Conservation (phyloP, 148 eudicot species). For the Diospyros lotus region DNA sequence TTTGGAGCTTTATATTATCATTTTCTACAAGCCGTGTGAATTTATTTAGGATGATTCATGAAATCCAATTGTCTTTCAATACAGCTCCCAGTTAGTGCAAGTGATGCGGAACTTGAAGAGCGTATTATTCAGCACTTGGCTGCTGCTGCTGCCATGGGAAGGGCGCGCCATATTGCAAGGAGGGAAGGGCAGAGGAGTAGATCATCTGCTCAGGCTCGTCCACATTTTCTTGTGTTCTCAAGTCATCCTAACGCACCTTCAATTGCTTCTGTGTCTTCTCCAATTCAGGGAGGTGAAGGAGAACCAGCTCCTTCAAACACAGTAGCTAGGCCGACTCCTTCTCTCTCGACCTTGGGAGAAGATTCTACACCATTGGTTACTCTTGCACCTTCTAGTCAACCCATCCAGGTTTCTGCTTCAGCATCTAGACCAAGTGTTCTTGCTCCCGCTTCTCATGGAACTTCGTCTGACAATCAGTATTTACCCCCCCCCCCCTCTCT, state of each 20-base stretch:
- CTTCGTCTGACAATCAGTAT: conserved; percentile 65
- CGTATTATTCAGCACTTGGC: conserved; percentile 95
- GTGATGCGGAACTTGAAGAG: conserved; percentile 94
- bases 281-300: conserved; percentile 37
- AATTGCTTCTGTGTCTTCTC: conserved; percentile 35
- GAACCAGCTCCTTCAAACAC: conserved; percentile 36
- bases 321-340: conserved; percentile 33
- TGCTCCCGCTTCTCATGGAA: conserved; percentile 43
- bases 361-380: conserved; percentile 35
- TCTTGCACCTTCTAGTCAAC: conserved; percentile 37
- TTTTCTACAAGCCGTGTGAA: background rate
- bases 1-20: background rate
- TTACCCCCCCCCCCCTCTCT: too few relatives aligned
- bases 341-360: conserved; percentile 47
- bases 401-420: conserved; percentile 42
- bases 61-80: conserved; percentile 9
- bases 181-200: conserved; percentile 85
- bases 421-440: conserved; percentile 40
- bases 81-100: conserved; percentile 75
- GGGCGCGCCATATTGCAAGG: conserved; percentile 75
- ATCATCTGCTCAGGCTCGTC: conserved; percentile 80
- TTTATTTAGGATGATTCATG: background rate
- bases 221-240: conserved; percentile 73
- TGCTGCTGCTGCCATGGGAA: conserved; percentile 98
- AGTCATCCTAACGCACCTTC: conserved; percentile 47